These are phyloP conservation scores for Ascomycota sp. DNA, from an alignment of 2,329 filamentous ascomycete species.

Conservation along the genomic window DNA sequence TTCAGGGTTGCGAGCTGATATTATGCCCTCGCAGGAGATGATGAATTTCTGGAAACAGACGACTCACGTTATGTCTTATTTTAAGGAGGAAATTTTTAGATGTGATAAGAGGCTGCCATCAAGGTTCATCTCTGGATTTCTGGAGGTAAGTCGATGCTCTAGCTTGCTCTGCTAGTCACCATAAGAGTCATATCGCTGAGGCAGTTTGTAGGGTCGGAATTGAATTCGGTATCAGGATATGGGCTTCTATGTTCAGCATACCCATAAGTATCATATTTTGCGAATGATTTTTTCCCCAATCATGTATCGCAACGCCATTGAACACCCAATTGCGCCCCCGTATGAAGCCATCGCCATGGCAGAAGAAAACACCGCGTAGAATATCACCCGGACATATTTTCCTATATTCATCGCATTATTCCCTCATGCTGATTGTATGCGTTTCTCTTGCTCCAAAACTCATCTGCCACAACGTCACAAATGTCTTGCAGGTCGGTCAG, in stretches of 20 bases:
- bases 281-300: not conserved
- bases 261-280: too few relatives aligned
- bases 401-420: constrained; percentile 10
- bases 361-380: too few relatives aligned
- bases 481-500: constrained; percentile 74
- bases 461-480: constrained; percentile 83
- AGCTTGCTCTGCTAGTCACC: too few relatives aligned
- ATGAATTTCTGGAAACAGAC: constrained; percentile 99
- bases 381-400: too few relatives aligned
- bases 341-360: too few relatives aligned
- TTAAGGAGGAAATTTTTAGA: constrained; percentile 64
- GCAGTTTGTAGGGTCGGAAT: constrained; percentile 29
- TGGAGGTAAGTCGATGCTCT: constrained; percentile 47
- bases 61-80: constrained; percentile 91
- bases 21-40: constrained; percentile 52
- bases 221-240: constrained; percentile 13
- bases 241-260: constrained; percentile 9
- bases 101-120: constrained; percentile 59
- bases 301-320: not conserved
- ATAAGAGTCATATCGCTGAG: not conserved
- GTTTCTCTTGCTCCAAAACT: constrained; percentile 46
- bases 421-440: constrained; percentile 14
- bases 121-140: constrained; percentile 84
- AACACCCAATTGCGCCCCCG: too few relatives aligned
- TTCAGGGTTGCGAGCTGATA: not conserved